Base-by-base conservation (phyloP, 768 basidiomycete genomes). In the Termitomyces sp. region DNA sequence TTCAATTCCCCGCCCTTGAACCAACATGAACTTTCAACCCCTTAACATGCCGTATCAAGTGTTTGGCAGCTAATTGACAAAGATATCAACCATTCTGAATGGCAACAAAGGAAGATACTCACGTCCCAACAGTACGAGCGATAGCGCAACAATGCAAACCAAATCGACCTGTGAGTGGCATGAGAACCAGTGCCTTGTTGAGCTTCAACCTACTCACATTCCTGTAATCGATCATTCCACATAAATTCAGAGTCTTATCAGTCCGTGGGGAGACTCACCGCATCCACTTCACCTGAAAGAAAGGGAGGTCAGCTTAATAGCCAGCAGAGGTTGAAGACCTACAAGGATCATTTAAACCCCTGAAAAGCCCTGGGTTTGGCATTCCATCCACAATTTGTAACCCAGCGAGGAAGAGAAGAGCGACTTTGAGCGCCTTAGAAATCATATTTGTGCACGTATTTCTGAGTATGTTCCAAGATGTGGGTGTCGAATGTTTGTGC, bases 41-140 rank as follows among this genome's bases (percentile, higher is more conserved):
- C 20, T 52, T 13, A 57, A 47, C 56, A 57, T 14, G 56, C 56
- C 18, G 56, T 57, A 35, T 57, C n/a, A n/a, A 38, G 56, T 43
- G 56, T 57, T 28, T 57, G 51, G n/a, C n/a, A n/a, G n/a, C n/a
- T n/a, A n/a, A n/a, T n/a, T n/a, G n/a, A n/a, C n/a, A n/a, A n/a
- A n/a, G n/a, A n/a, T n/a, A n/a, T n/a, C n/a, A n/a, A n/a, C n/a
- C n/a, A n/a, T n/a, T n/a, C n/a, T n/a, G 26, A 26, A 28, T 33
- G 16, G n/a, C n/a, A n/a, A n/a, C n/a, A n/a, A n/a, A n/a, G n/a
- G n/a, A n/a, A n/a, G n/a, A n/a, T n/a, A n/a, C n/a, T n/a, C n/a
- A n/a, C n/a, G n/a, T n/a, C n/a, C n/a, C 43, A n/a, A 57, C 14
- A 1, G 1, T 1, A 22, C 41, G 18, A 26, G 3, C 38, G n/a